Conservation (phyloP, 1,284 basidiomycete species). For the Hemileia vastatrix region DNA sequence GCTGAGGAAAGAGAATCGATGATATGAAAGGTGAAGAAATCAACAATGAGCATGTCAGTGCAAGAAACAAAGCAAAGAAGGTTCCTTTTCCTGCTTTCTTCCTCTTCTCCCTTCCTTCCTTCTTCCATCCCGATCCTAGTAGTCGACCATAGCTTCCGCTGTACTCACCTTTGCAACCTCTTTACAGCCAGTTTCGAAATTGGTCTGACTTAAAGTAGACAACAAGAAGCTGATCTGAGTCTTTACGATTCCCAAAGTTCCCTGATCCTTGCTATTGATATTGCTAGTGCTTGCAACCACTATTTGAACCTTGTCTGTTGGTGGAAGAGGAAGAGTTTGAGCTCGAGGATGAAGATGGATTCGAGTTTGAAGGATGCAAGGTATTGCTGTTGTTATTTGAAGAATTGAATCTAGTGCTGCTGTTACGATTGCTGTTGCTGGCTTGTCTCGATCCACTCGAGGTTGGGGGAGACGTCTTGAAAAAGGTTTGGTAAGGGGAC, state of each 20-base stretch:
- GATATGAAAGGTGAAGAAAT: constrained; percentile 22
- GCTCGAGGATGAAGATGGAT: not conserved
- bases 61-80: constrained; percentile 31
- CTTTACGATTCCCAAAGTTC: constrained; percentile 45
- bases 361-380: not conserved
- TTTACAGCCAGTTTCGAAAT: constrained; percentile 77
- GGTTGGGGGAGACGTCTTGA: not conserved
- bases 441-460: not conserved
- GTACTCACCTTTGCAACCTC: constrained; percentile 77
- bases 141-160: constrained; percentile 25
- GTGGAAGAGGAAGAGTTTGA: not conserved
- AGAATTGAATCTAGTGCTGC: not conserved
- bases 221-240: constrained; percentile 77
- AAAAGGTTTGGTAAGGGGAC: not conserved
- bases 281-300: not conserved
- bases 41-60: constrained; percentile 22
- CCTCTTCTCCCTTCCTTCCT: constrained; percentile 9
- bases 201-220: constrained; percentile 84
- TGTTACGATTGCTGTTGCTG: not conserved
- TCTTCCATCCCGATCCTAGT: constrained; percentile 28
- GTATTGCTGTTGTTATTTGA: not conserved
- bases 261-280: constrained; percentile 1
- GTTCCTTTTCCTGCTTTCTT: not conserved
- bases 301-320: not conserved
- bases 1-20: constrained; percentile 16